Evolutionary conservation across 2,329 filamentous ascomycete genomes (phyloP), one percentile per base, ranked within the genome.

Genomic region (Trichoderma citrinoviride): DNA sequence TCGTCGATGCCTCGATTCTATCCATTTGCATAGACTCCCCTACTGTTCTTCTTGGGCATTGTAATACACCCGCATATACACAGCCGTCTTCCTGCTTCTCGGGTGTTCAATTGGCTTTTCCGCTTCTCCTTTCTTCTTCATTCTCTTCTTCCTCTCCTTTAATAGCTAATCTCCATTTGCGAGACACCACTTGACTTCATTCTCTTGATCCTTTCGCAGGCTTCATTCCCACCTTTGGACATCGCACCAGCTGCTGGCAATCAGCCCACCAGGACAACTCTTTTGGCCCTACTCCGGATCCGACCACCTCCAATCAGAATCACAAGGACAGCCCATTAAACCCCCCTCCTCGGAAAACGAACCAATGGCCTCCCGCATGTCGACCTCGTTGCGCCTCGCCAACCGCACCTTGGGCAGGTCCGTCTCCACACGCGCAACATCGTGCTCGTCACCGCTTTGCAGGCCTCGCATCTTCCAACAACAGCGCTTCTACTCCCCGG

Each of bases 401-500:
- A 49, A 53, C 62, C 68, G 67, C 61, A 67, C 62, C 40, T 52
- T 54, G 46, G 54, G 63, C 47, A 33, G 43, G 60, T 65, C 66
- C 41, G 65, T 70, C 62, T 69, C 70, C 60, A 64, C 68, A 50
- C 58, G 67, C 49, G 50, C 61, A 54, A 8, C 19, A 33, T 44
- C 33, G n/a, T 62, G 58, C 40, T 52, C 50, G 23, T 66, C 64
- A 50, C 64, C 58, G 29, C 49, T 61, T 43, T 50, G 52, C 63
- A 50, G 65, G 25, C 21, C 63, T 65, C 64, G 65, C 19, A 29
- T 43, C 41, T 23, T 64, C 56, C 67, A 57, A 21, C 67, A 70
- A 47, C 69, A 68, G 58, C 74, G 76, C 57, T 64, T 70, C 76
- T 87, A 81, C 68, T 82, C 80, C 60, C 77, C 79, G 15, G 71